Percentiles rank a stretch among this genome's conserved stretches.
Evolutionary conservation across 805 yeast species (phyloP).

Genomic region (Kazachstania bromeliacearum): DNA sequence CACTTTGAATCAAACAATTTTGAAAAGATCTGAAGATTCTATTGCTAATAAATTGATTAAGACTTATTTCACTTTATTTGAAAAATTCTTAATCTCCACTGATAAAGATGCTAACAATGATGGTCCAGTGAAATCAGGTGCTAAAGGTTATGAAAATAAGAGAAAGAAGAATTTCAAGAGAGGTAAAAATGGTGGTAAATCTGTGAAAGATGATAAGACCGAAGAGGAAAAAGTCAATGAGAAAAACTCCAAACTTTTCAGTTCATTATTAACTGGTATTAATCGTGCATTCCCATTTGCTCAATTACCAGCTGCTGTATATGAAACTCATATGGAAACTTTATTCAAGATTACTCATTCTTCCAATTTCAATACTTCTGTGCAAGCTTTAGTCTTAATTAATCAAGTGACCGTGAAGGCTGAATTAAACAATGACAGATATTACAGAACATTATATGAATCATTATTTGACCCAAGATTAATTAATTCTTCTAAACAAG

Average conservation of each 20-base stretch:
- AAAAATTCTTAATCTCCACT: constrained; percentile 64
- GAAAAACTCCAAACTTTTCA: constrained; percentile 71
- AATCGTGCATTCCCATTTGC: constrained; percentile 95
- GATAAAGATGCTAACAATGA: constrained; percentile 43
- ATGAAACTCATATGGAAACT: constrained; percentile 70
- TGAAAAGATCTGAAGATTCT: constrained; percentile 66
- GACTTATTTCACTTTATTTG: constrained; percentile 80
- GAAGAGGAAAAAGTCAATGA: constrained; percentile 64
- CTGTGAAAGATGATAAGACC: constrained; percentile 52
- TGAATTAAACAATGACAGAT: constrained; percentile 53
- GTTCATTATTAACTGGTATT: constrained; percentile 88
- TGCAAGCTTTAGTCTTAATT: constrained; percentile 82
- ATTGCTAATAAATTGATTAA: constrained; percentile 76
- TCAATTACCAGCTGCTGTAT: constrained; percentile 57
- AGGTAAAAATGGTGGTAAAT: constrained; percentile 83
- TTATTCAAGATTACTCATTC: constrained; percentile 87
- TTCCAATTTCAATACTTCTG: constrained; percentile 85
- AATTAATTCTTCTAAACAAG: constrained; percentile 81
- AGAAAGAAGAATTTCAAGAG: constrained; percentile 69
- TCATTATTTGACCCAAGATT: constrained; percentile 78
- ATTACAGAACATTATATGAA: constrained; percentile 81
- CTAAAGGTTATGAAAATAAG: constrained; percentile 42
- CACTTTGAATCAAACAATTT: constrained; percentile 86
- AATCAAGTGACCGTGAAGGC: constrained; percentile 67
- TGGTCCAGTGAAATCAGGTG: constrained; percentile 23